A percentile compares a stretch with the other conserved stretches of the same genome.
Evolutionary conservation across 495 filamentous ascomycete genomes (phyloP).

Genomic region (Bryoglossum gracile): DNA sequence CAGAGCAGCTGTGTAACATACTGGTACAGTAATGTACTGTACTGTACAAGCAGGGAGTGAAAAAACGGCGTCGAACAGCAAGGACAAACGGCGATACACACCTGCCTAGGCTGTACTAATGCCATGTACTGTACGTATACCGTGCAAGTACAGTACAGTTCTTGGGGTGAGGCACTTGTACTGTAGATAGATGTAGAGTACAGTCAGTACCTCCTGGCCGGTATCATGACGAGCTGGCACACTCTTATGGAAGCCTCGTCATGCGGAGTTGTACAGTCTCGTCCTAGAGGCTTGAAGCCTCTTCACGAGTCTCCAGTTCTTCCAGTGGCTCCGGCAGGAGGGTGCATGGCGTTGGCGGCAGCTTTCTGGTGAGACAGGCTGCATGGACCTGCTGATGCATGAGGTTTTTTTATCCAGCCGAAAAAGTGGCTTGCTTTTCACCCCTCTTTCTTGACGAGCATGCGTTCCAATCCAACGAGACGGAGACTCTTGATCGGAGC

Average conservation of each 20-base stretch:
- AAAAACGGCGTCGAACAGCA: no score
- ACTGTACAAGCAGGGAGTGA: no score
- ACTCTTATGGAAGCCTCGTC: neutral
- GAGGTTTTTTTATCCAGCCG: conserved; percentile 5
- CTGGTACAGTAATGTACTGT: no score
- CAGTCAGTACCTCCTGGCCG: no score
- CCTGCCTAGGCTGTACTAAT: no score
- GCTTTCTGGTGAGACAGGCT: conserved; percentile 7
- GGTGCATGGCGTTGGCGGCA: no score
- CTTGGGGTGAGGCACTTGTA: no score
- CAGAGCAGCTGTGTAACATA: neutral
- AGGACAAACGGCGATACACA: no score
- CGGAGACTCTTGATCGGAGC: neutral
- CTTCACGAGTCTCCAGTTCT: neutral
- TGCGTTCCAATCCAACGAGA: neutral
- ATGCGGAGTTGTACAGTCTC: conserved; percentile 2
- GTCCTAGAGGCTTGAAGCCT: neutral
- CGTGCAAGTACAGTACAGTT: no score
- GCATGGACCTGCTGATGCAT: conserved; percentile 12
- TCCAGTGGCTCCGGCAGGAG: no score
- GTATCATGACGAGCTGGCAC: neutral
- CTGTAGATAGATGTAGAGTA: no score
- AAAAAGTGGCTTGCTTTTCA: neutral
- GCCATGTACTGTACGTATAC: no score
- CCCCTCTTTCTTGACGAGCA: conserved; percentile 3